phyloP scores from a whole-genome alignment of 306 rosid genomes.

The Cucumis hystrix region DNA sequence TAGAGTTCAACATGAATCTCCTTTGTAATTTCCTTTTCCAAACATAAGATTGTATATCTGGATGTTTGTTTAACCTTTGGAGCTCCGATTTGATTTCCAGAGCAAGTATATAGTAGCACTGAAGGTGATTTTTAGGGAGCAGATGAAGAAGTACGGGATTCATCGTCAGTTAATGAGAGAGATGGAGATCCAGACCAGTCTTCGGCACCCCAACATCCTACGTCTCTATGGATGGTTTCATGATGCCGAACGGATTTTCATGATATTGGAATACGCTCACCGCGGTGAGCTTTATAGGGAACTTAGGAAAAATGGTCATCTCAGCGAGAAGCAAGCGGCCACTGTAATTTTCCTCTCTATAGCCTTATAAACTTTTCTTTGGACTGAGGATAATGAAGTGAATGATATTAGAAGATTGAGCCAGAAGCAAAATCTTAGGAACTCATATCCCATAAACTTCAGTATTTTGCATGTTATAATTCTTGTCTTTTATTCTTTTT shows the following conservation, averaged over 20 bases:
- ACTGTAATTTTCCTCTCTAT: conserved; percentile 20
- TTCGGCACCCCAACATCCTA: conserved; percentile 51
- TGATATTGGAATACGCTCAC: conserved; percentile 81
- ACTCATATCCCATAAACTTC: neutral
- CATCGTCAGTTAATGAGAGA: conserved; percentile 64
- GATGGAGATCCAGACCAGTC: conserved; percentile 65
- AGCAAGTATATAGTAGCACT: conserved; percentile 66
- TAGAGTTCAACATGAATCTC: neutral
- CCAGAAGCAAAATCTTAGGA: neutral
- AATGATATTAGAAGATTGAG: neutral
- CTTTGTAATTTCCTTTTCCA: neutral
- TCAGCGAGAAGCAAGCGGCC: conserved; percentile 64
- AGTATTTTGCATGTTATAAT: neutral
- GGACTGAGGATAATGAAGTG: neutral
- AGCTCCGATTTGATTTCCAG: conserved; percentile 18
- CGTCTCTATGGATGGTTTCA: conserved; percentile 83
- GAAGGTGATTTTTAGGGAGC: conserved; percentile 65
- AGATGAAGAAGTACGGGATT: conserved; percentile 52
- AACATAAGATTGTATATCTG: neutral
- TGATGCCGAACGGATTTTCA: conserved; percentile 50
- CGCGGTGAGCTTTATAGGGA: conserved; percentile 72
- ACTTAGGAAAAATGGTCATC: conserved; percentile 28
- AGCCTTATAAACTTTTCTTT: neutral
- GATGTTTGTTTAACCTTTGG: neutral
- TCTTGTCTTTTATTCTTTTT: neutral